phyloP scores from a whole-genome alignment of 306 rosid species.

The Mucuna pruriens region DNA sequence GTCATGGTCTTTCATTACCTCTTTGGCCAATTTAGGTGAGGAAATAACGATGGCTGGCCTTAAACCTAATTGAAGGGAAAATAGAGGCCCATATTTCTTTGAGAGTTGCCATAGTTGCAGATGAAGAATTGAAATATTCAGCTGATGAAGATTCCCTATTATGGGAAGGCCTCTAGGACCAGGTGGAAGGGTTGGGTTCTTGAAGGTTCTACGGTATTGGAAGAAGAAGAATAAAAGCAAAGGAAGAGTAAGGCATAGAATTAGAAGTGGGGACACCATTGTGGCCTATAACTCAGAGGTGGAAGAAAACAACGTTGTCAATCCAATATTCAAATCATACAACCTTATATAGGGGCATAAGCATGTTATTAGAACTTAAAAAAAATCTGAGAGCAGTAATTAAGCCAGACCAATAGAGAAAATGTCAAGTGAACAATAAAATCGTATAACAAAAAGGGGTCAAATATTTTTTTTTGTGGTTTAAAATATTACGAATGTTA shows the following conservation, averaged over 20 bases:
- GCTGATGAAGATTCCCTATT: slow-evolving; percentile 53
- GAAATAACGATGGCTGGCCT: slow-evolving; percentile 26
- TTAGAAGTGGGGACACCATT: not conserved
- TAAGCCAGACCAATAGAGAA: no score
- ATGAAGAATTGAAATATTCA: slow-evolving; percentile 18
- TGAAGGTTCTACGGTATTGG: not conserved
- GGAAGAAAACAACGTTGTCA: not conserved
- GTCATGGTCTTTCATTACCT: slow-evolving; percentile 26
- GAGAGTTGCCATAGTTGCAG: slow-evolving; percentile 34
- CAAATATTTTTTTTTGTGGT: no score
- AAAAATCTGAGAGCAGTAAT: no score
- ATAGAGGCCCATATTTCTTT: slow-evolving; percentile 42
- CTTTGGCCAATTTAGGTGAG: slow-evolving; percentile 21
- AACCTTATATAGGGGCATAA: no score
- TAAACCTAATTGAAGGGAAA: slow-evolving; percentile 46
- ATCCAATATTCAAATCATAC: not conserved
- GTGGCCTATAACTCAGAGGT: not conserved
- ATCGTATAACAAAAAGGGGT: no score
- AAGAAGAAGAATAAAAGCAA: not conserved
- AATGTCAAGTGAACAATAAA: no score
- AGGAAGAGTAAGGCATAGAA: not conserved
- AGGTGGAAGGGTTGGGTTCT: slow-evolving; percentile 12
- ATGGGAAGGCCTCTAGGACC: slow-evolving; percentile 57
- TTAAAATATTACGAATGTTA: no score
- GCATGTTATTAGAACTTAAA: no score